Percentiles rank a stretch among this genome's conserved stretches.
phyloP scores from a whole-genome alignment of 1,139 yeast genomes.

The Saccharomyces hybrid region DNA sequence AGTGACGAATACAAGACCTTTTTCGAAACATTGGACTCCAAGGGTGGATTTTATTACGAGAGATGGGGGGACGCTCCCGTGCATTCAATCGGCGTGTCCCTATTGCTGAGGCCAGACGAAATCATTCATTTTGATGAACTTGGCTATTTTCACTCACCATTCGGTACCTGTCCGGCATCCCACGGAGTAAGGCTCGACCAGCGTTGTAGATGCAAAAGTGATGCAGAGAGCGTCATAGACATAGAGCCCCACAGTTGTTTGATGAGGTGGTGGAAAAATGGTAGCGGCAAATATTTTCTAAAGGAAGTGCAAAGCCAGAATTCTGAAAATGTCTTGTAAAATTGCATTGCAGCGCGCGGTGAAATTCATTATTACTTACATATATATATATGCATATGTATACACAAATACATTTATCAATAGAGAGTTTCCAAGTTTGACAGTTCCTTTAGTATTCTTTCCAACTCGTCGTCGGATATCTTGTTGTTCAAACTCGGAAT shows the following conservation, averaged over 20 bases:
- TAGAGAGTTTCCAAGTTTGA: constrained; percentile 53
- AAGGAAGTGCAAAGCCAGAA: neutral
- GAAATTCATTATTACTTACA: neutral
- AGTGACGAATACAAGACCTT: constrained; percentile 59
- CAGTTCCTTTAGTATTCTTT: constrained; percentile 77
- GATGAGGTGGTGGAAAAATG: constrained; percentile 75
- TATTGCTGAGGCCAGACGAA: constrained; percentile 41
- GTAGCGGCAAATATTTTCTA: constrained; percentile 34
- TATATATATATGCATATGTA: neutral
- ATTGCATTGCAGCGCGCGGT: neutral
- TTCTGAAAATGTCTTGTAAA: neutral
- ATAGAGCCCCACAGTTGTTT: constrained; percentile 58
- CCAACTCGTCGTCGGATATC: constrained; percentile 80
- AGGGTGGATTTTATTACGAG: constrained; percentile 85
- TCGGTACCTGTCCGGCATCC: constrained; percentile 65
- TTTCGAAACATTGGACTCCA: constrained; percentile 58
- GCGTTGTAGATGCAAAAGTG: constrained; percentile 59
- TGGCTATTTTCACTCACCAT: constrained; percentile 78
- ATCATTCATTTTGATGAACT: constrained; percentile 83
- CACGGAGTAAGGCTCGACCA: constrained; percentile 42
- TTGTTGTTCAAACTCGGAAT: constrained; percentile 79
- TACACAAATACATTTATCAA: constrained; percentile 12
- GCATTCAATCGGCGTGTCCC: constrained; percentile 67
- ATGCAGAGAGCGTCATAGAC: constrained; percentile 42
- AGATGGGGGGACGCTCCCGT: constrained; percentile 99